A percentile compares a stretch with the other conserved stretches of the same genome.
phyloP scores from a whole-genome alignment of 331 rosid genomes.

The Spiraea crenata region DNA sequence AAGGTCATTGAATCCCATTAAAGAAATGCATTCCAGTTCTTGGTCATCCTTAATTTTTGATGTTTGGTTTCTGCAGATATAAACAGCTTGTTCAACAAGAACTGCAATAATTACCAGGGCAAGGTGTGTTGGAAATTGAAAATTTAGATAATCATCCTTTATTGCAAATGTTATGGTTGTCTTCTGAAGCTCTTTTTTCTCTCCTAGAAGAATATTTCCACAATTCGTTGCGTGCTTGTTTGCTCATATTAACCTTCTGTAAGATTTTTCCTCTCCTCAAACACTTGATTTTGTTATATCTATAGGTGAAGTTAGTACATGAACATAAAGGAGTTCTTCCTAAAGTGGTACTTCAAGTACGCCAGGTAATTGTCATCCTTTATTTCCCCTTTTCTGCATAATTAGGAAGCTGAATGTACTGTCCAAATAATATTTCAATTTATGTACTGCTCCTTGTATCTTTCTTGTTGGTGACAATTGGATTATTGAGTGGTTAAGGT shows the following conservation, averaged over 20 bases:
- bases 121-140: slow-evolving; percentile 50
- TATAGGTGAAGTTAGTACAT: slow-evolving; percentile 66
- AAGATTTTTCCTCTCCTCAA: neutral
- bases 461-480: neutral
- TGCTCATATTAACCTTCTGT: neutral
- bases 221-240: neutral
- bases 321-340: slow-evolving; percentile 78
- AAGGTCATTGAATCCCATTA: neutral
- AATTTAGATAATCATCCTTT: neutral
- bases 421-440: neutral
- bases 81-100: slow-evolving; percentile 74
- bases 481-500: neutral
- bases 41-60: slow-evolving; percentile 14
- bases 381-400: neutral
- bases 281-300: slow-evolving; percentile 21
- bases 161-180: neutral
- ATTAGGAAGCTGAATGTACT: neutral
- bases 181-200: neutral
- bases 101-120: slow-evolving; percentile 73
- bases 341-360: slow-evolving; percentile 67
- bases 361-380: slow-evolving; percentile 46
- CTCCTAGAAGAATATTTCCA: neutral
- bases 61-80: slow-evolving; percentile 55
- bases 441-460: neutral
- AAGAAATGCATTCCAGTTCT: neutral